Evolutionary conservation across 768 basidiomycete genomes (phyloP).

Genomic region (Mycena sanguinolenta): DNA sequence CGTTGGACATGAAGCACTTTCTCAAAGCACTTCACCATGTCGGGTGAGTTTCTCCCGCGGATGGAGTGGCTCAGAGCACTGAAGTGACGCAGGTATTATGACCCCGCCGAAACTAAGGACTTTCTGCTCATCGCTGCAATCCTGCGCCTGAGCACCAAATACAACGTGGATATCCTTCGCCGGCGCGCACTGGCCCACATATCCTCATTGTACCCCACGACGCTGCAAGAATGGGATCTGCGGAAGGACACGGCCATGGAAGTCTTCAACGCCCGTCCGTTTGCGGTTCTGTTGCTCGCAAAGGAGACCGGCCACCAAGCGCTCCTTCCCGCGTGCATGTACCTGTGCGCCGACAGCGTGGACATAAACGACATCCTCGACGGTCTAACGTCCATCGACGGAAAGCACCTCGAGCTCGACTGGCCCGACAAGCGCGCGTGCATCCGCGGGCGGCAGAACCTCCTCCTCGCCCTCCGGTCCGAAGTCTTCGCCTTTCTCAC

Average conservation of each 20-base stretch:
- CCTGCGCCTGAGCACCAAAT: constrained; percentile 37
- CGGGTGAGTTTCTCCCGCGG: constrained; percentile 19
- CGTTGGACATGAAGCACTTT: constrained; percentile 37
- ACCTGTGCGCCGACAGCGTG: constrained; percentile 36
- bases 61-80: background rate
- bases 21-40: constrained; percentile 36
- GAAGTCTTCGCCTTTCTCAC: constrained; percentile 39
- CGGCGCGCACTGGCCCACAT: constrained; percentile 32
- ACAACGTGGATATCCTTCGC: constrained; percentile 36
- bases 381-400: constrained; percentile 35
- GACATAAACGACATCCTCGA: constrained; percentile 38
- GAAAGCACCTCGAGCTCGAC: constrained; percentile 38
- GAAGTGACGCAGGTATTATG: constrained; percentile 31
- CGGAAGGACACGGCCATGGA: constrained; percentile 37
- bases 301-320: constrained; percentile 37
- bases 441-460: constrained; percentile 39
- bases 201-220: constrained; percentile 37
- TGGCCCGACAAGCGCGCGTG: constrained; percentile 38
- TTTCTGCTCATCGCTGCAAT: constrained; percentile 35
- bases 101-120: constrained; percentile 34
- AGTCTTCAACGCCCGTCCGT: constrained; percentile 38
- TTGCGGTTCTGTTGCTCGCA: constrained; percentile 34
- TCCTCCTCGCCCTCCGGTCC: constrained; percentile 36
- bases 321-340: constrained; percentile 38
- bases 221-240: constrained; percentile 36